Evolutionary conservation across 306 rosid species (phyloP).

Genomic region (Corylus americana): DNA sequence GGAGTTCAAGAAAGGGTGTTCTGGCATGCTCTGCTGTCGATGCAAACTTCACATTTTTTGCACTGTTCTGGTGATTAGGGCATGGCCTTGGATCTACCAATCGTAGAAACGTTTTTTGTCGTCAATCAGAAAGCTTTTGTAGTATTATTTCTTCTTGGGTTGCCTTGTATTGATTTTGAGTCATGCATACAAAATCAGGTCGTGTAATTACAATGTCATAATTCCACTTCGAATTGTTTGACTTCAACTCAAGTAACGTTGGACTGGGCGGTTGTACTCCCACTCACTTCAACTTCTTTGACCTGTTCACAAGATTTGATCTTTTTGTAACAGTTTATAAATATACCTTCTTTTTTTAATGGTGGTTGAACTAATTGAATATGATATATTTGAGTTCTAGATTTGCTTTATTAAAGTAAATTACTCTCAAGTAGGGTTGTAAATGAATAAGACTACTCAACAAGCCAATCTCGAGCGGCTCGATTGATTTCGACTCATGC

Average conservation of each 20-base stretch:
- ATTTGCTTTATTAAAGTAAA: no score
- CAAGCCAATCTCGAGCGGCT: no score
- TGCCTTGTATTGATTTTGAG: conserved; percentile 16
- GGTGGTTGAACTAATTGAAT: no score
- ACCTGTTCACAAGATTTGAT: background rate
- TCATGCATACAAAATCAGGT: background rate
- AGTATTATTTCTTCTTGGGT: conserved; percentile 2
- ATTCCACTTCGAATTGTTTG: background rate
- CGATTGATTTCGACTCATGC: no score
- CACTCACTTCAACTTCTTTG: no score
- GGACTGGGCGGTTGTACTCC: background rate
- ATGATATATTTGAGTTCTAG: no score
- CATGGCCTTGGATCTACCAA: conserved; percentile 22
- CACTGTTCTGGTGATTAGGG: conserved; percentile 19
- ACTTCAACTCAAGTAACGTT: background rate
- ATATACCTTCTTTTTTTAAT: background rate
- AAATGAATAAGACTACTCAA: no score
- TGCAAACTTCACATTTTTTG: background rate
- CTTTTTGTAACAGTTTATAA: background rate
- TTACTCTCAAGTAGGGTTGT: no score
- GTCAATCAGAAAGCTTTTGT: conserved; percentile 4
- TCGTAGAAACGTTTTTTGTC: conserved; percentile 4
- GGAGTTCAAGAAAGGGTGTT: conserved; percentile 8
- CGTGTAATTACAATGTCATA: background rate
- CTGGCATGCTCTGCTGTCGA: background rate